Base-by-base conservation (phyloP, 2,329 filamentous ascomycete species). In the Colletotrichum ledebouriae region DNA sequence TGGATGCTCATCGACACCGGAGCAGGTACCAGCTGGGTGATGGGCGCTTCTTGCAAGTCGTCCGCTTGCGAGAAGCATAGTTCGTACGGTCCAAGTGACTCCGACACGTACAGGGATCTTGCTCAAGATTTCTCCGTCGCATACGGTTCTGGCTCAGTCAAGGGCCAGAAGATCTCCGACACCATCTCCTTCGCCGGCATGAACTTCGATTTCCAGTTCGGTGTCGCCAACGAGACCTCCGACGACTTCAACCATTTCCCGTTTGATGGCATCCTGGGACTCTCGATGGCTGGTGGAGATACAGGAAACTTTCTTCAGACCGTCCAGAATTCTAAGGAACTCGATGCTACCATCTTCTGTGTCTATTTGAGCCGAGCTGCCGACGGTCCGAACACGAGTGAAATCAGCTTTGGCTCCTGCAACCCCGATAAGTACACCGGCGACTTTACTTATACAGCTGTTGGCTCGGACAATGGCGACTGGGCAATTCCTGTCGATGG, bases 191-290 rank as follows among this genome's bases (percentile, higher is more conserved):
- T 97, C 71, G 92, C 89, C 2, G 88, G 87, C 15, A 82, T 94
- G 70, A 86, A 84, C 47, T 76, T 93, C 13, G 77, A 84, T 2
- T 85, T 94, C 73, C 83, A 87, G 3, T 92, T 97, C 74, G 94
- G 94, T 4, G 79, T 94, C 67, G 93, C 92, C 22, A 87, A 86
- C 39, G 85, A 85, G 25, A 92, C 92, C 2, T 94, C 92, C 1
- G 79, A 88, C 59, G 90, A 96, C 71, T 97, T 97, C 77, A 80
- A 83, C 33, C 86, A 87, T 59, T 97, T 95, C 73, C 91, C 93
- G 1, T 94, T 97, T 78, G 94, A 97, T 76, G 94, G 94, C 25
- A 97, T 97, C 56, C 81, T 97, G 3, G 94, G 94, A 4, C 81
- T 97, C 25, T 91, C 92, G 15, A 89, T 90, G 73, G 86, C 85